phyloP scores from a whole-genome alignment of 1,284 basidiomycete species.

The Rhodotorula mucilaginosa region DNA sequence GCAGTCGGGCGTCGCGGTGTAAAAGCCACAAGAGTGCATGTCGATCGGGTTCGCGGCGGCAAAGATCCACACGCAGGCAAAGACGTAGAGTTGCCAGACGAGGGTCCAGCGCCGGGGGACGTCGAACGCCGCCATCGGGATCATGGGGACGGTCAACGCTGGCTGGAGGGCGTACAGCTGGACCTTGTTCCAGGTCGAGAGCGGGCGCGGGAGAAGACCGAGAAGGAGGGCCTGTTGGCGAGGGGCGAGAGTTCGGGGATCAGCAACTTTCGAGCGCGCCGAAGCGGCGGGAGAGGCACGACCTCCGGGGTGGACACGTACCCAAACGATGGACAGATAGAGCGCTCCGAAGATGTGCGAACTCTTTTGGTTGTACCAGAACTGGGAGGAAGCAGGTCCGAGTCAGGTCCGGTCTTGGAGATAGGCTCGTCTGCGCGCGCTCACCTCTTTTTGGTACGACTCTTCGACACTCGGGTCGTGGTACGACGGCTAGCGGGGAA shows the following conservation, averaged over 20 bases:
- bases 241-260: neutral
- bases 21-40: conserved; percentile 48
- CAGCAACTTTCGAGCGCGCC: neutral
- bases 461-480: conserved; percentile 32
- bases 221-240: conserved; percentile 49
- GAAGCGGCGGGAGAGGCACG: neutral
- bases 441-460: conserved; percentile 36
- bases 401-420: neutral
- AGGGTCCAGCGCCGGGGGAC: conserved; percentile 62
- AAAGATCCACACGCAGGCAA: conserved; percentile 61
- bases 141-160: conserved; percentile 52
- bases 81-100: conserved; percentile 62
- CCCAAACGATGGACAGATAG: conserved; percentile 70
- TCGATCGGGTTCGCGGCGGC: conserved; percentile 28
- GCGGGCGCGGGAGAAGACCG: conserved; percentile 46
- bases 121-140: conserved; percentile 64
- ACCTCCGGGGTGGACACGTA: neutral
- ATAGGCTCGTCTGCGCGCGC: neutral
- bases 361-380: conserved; percentile 32
- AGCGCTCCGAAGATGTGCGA: conserved; percentile 58
- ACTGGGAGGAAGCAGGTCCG: neutral
- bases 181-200: conserved; percentile 44
- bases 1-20: neutral
- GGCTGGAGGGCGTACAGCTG: conserved; percentile 53
- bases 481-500: conserved; percentile 15